Evolutionary conservation across 1,139 yeast species (phyloP).

Genomic region (Nakaseomyces kungkrabaensis): DNA sequence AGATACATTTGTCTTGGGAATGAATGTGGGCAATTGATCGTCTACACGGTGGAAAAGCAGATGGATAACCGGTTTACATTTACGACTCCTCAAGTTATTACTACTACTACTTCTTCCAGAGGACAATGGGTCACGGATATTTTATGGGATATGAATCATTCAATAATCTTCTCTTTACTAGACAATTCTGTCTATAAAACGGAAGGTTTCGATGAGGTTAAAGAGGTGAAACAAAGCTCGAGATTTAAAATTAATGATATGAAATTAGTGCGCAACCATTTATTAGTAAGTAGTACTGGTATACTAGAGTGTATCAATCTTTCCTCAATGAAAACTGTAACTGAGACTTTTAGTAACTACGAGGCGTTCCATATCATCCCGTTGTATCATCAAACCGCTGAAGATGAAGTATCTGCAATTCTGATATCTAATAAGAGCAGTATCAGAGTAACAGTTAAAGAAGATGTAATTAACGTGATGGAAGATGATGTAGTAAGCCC

Average conservation of each 20-base stretch:
- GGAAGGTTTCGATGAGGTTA: background rate
- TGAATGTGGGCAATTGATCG: conserved; percentile 17
- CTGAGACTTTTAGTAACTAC: conserved; percentile 7
- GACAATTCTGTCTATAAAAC: conserved; percentile 15
- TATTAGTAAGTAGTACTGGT: conserved; percentile 15
- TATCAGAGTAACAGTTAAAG: conserved; percentile 10
- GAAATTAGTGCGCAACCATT: conserved; percentile 8
- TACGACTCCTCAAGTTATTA: background rate
- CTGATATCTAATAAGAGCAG: conserved; percentile 20
- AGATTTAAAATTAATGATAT: conserved; percentile 20
- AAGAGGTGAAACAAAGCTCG: conserved; percentile 9
- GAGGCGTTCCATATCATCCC: conserved; percentile 20
- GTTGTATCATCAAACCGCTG: conserved; percentile 6
- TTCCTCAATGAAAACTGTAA: conserved; percentile 14
- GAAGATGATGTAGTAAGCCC: conserved; percentile 21
- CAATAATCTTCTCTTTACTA: background rate
- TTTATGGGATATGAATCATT: conserved; percentile 11
- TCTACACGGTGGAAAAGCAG: background rate
- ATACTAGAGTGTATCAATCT: conserved; percentile 10
- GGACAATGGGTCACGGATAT: conserved; percentile 20
- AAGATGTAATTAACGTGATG: conserved; percentile 5
- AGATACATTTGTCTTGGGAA: conserved; percentile 21
- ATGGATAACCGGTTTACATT: background rate
- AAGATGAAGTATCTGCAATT: conserved; percentile 9
- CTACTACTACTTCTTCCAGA: background rate